These are phyloP conservation scores for Suhomyces sp. DNA, from an alignment of 805 yeast species.

Conservation along the genomic window DNA sequence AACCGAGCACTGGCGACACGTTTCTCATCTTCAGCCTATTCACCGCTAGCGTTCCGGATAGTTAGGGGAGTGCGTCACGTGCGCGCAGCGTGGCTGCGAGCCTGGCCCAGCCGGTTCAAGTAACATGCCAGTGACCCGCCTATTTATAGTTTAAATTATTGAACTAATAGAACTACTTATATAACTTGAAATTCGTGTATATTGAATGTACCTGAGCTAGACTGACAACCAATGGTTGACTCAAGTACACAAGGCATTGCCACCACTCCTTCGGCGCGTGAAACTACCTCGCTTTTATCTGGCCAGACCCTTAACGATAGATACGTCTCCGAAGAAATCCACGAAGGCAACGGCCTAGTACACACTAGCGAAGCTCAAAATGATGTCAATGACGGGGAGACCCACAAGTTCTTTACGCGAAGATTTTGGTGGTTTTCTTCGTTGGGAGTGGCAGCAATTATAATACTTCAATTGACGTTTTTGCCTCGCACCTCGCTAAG, in stretches of 20 bases:
- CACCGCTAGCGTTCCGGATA: not conserved
- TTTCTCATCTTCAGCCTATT: not conserved
- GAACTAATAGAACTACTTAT: not conserved
- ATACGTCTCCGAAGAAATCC: not conserved
- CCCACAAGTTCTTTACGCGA: not conserved
- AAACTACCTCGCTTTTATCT: not conserved
- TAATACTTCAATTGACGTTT: conserved; percentile 64
- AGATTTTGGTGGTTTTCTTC: conserved; percentile 46
- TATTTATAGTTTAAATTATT: not conserved
- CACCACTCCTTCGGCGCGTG: not conserved
- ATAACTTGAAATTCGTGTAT: not conserved
- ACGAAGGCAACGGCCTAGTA: not conserved
- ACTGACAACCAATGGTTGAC: not conserved
- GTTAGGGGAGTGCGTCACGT: not conserved
- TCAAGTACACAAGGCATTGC: not conserved
- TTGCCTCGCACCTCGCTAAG: conserved; percentile 81
- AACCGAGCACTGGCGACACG: not conserved
- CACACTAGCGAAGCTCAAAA: not conserved
- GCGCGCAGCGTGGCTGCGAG: not conserved
- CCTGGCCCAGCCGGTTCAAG: not conserved
- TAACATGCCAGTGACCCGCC: not conserved
- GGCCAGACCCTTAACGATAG: not conserved
- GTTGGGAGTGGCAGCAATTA: conserved; percentile 49
- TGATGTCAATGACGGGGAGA: not conserved
- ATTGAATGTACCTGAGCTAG: not conserved